Percentiles rank a stretch among this genome's conserved stretches.
phyloP scores from a whole-genome alignment of 441 rosid species.

The Populus hybrid region DNA sequence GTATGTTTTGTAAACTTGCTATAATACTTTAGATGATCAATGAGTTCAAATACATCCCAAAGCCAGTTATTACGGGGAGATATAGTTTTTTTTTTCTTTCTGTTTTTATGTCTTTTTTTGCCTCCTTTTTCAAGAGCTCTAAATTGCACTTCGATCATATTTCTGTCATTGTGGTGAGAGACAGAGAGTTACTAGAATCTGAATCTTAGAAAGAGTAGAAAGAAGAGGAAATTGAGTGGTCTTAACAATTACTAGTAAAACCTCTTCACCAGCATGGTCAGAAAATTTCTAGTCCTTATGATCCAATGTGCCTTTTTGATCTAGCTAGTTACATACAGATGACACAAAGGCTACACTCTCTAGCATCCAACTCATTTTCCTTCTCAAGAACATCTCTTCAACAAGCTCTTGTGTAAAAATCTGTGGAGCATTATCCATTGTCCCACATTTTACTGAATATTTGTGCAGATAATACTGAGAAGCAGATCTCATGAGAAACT shows the following conservation, averaged over 20 bases:
- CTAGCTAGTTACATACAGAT: background rate
- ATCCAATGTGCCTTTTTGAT: background rate
- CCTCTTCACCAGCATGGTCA: background rate
- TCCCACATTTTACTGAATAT: background rate
- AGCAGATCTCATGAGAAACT: background rate
- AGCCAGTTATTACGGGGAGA: background rate
- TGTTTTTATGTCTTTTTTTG: background rate
- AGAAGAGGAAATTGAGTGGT: background rate
- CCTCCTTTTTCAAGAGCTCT: background rate
- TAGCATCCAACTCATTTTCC: background rate
- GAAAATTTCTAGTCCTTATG: background rate
- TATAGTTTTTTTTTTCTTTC: too few relatives aligned
- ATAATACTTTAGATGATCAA: background rate
- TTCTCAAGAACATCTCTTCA: background rate
- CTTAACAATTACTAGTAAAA: background rate
- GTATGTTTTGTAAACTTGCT: background rate
- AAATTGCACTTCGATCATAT: conserved; percentile 5
- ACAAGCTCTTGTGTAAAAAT: conserved; percentile 4
- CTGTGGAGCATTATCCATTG: background rate
- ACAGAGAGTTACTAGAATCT: background rate
- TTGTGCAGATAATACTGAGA: background rate
- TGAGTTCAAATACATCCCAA: background rate
- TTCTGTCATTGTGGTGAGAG: background rate
- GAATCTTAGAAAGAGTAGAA: background rate
- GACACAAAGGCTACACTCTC: background rate